Evolutionary conservation across 208 protist species (phyloP).

Genomic region (Trypanosoma lewisi): DNA sequence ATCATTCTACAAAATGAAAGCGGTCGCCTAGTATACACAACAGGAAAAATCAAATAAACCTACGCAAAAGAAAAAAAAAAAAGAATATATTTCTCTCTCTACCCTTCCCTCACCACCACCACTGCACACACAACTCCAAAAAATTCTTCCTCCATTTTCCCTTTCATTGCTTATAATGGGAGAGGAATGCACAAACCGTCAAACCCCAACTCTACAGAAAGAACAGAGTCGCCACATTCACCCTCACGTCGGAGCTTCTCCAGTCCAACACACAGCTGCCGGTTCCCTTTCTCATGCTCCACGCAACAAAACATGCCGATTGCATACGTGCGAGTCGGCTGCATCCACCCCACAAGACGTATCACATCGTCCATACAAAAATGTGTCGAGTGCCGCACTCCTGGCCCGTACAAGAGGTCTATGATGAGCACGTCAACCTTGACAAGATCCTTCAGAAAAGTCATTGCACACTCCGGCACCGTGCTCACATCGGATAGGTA

Average conservation of each 20-base stretch:
- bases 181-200: constrained; percentile 57
- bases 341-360: constrained; percentile 40
- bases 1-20: no score
- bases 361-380: constrained; percentile 76
- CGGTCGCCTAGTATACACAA: no score
- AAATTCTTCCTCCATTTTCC: no score
- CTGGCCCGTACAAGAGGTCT: constrained; percentile 62
- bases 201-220: constrained; percentile 68
- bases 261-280: constrained; percentile 17
- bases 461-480: constrained; percentile 42
- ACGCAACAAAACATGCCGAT: constrained; percentile 88
- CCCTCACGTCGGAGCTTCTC: constrained; percentile 40
- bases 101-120: no score
- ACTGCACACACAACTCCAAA: no score
- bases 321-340: constrained; percentile 50
- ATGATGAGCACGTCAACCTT: constrained; percentile 85
- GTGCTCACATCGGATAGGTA: constrained; percentile 84
- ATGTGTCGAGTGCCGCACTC: constrained; percentile 48
- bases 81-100: no score
- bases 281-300: constrained; percentile 58
- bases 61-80: constrained; percentile 14
- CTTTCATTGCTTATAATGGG: constrained; percentile 39
- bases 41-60: constrained; percentile 4
- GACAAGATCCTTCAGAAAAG: constrained; percentile 67
- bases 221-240: constrained; percentile 21